Evolutionary conservation across 106 monocot species (phyloP), one percentile per base, ranked within the genome.

Genomic region (Chionographis japonica): DNA sequence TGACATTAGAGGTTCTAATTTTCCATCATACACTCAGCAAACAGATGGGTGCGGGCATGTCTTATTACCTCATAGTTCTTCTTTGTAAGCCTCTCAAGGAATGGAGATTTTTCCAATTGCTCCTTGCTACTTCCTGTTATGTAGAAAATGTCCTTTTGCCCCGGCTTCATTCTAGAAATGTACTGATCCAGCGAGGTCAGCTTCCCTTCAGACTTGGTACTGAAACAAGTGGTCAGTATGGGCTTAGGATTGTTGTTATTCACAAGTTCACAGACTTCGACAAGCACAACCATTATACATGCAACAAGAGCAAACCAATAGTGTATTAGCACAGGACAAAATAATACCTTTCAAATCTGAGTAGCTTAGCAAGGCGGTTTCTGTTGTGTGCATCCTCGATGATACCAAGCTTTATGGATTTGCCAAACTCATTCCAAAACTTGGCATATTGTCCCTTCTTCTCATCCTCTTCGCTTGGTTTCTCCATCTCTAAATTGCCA

Each of bases 401-500:
- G 54, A 97, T 97, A n/a, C 97, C 97, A 61, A 97, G 92, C 74
- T 97, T 97, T 50, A 97, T 87, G 4, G 97, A 97, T 72, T 97
- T 97, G 20, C 92, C 92, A 79, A 89, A 97, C 72, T 92, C 92
- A 54, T 92, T 97, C 97, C 97, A 97, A 74, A 97, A 97, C 65
- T 89, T 92, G 12, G 89, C 46, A 60, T 97, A 97, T 52, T 84
- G 86, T 1, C 97, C 97, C 77, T 83, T 92, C 66, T 92, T 97
- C 76, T 92, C 89, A 70, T 89, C 80, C 18, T 83, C 64, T 17
- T 86, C 91, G 20, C 71, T 61, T 5, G 52, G 70, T 73, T 82
- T 80, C 42, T 95, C 91, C 18, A 72, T 50, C 61, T 80, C 75
- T 78, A 57, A 27, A 60, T 66, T 58, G 27, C 27, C 27, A 27